These are phyloP conservation scores for Buddleja alternifolia DNA, from an alignment of 257 asterid genomes.

Conservation along the genomic window DNA sequence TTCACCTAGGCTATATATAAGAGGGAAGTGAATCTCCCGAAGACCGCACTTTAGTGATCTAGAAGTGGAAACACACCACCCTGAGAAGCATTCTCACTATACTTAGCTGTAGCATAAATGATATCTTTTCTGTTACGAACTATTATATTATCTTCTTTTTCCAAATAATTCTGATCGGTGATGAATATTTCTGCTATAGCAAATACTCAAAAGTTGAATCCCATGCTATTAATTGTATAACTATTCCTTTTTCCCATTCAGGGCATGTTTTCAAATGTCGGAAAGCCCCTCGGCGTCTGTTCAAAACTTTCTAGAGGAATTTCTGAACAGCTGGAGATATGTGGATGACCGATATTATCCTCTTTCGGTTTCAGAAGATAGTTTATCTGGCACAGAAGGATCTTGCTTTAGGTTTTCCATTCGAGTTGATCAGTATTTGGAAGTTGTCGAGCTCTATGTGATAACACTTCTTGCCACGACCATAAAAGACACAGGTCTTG, in stretches of 20 bases:
- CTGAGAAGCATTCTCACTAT: background rate
- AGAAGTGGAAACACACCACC: background rate
- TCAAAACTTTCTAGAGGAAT: slow-evolving; percentile 72
- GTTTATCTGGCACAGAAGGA: slow-evolving; percentile 32
- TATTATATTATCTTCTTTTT: background rate
- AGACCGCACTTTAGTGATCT: background rate
- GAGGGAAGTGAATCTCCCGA: background rate
- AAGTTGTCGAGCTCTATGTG: slow-evolving; percentile 80
- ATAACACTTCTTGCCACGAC: slow-evolving; percentile 56
- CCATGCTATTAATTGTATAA: slow-evolving; percentile 10
- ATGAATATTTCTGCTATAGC: slow-evolving; percentile 19
- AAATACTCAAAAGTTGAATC: slow-evolving; percentile 7
- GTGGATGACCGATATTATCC: slow-evolving; percentile 50
- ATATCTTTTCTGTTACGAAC: background rate
- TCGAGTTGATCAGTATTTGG: slow-evolving; percentile 59
- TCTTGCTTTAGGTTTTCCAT: slow-evolving; percentile 44
- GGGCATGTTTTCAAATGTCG: slow-evolving; percentile 68
- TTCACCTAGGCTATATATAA: slow-evolving; percentile 1
- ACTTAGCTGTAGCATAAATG: background rate
- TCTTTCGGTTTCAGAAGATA: slow-evolving; percentile 34
- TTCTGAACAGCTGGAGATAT: slow-evolving; percentile 63
- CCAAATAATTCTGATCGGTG: background rate
- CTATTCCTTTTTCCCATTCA: slow-evolving; percentile 31
- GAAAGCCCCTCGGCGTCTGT: slow-evolving; percentile 52
- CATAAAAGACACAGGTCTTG: slow-evolving; percentile 55